Evolutionary conservation across 192 early-diverging fungal species (phyloP), one percentile per base, ranked within the genome.

Genomic region (Physocladia obscura): DNA sequence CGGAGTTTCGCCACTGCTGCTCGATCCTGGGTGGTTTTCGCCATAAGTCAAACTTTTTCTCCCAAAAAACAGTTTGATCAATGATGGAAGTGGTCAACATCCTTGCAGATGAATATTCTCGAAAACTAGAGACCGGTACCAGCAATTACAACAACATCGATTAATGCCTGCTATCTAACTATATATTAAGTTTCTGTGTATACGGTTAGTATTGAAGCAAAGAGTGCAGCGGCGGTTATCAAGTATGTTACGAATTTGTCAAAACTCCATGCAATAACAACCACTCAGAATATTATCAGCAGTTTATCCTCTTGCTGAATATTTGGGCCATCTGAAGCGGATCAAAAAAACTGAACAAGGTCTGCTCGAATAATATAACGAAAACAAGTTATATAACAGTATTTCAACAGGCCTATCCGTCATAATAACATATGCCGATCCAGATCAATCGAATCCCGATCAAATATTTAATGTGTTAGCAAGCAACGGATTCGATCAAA

Each of bases 1-100:
- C 91, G 92, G 47, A 92, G 87, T 78, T 95, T 97, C 38, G 94
- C 95, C 5, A 91, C 89, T 0, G 92, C 87, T 3, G 95, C 90
- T 72, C 92, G 83, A 40, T 99, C 97, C 6, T 97, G 62, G 0
- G 92, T 91, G 39, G 87, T 80, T 49, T 90, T 86, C 26, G 96
- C 13, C 40, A 44, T 44, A n/a, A n/a, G n/a, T n/a, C n/a, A n/a
- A n/a, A n/a, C n/a, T n/a, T n/a, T n/a, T n/a, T n/a, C n/a, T n/a
- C n/a, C n/a, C n/a, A n/a, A n/a, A n/a, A n/a, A n/a, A n/a, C n/a
- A n/a, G n/a, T n/a, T n/a, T n/a, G n/a, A n/a, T n/a, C n/a, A n/a
- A n/a, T n/a, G n/a, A n/a, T n/a, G n/a, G n/a, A n/a, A n/a, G n/a
- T n/a, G n/a, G n/a, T n/a, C n/a, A 22, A 39, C 49, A 49, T 68